A percentile compares a stretch with the other conserved stretches of the same genome.
phyloP scores from a whole-genome alignment of 495 filamentous ascomycete genomes.

The Daldinia loculata region DNA sequence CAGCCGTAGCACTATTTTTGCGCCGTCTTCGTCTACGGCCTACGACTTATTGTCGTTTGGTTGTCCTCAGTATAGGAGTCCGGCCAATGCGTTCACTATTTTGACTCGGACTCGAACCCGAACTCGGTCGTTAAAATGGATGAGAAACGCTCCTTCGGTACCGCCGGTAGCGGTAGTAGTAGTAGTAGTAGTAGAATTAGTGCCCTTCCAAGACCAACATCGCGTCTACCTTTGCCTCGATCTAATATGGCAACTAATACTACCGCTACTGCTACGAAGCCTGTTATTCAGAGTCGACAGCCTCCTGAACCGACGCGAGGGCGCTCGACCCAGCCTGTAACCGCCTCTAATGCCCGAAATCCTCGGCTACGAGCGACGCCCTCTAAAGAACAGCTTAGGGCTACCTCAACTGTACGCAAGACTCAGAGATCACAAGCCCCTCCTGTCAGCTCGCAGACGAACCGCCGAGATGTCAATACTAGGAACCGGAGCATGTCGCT shows the following conservation, averaged over 20 bases:
- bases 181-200: slow-evolving; percentile 24
- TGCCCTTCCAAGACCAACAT: slow-evolving; percentile 43
- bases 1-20: slow-evolving; percentile 10
- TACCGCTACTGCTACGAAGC: not conserved
- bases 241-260: slow-evolving; percentile 29
- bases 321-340: slow-evolving; percentile 20
- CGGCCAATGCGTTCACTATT: slow-evolving; percentile 14
- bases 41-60: slow-evolving; percentile 2
- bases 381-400: slow-evolving; percentile 53
- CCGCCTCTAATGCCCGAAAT: slow-evolving; percentile 43
- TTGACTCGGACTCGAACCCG: slow-evolving; percentile 7
- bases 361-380: slow-evolving; percentile 53
- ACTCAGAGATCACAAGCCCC: slow-evolving; percentile 34
- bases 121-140: slow-evolving; percentile 48
- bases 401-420: slow-evolving; percentile 36
- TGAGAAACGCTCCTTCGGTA: slow-evolving; percentile 36
- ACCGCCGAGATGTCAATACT: slow-evolving; percentile 22
- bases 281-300: slow-evolving; percentile 11
- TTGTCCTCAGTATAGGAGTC: slow-evolving; percentile 1
- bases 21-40: slow-evolving; percentile 21
- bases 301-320: slow-evolving; percentile 29
- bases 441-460: slow-evolving; percentile 29
- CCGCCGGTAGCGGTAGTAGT: slow-evolving; percentile 14
- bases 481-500: slow-evolving; percentile 33
- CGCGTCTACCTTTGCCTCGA: slow-evolving; percentile 46